These are phyloP conservation scores for Alternaria novae-zelandiae DNA, from an alignment of 2,329 filamentous ascomycete genomes.

Conservation along the genomic window DNA sequence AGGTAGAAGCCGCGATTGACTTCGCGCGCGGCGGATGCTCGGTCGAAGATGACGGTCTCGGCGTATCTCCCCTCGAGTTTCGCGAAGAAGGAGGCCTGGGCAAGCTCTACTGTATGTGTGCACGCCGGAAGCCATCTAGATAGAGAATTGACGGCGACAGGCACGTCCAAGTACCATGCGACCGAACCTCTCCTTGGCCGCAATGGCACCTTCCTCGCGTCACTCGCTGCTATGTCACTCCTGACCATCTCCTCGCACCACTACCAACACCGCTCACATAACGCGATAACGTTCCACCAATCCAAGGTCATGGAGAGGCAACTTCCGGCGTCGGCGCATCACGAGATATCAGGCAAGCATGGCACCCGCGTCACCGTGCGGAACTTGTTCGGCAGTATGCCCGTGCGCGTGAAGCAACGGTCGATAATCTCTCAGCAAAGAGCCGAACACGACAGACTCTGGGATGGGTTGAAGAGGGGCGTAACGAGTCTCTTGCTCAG, in stretches of 20 bases:
- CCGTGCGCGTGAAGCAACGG: constrained; percentile 85
- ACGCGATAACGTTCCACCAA: constrained; percentile 73
- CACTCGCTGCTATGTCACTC: constrained; percentile 76
- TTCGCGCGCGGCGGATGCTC: constrained; percentile 76
- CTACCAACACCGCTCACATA: constrained; percentile 63
- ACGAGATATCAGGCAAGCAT: constrained; percentile 63
- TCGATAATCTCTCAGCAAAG: constrained; percentile 59
- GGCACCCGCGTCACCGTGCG: constrained; percentile 79
- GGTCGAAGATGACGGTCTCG: constrained; percentile 83
- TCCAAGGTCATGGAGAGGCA: constrained; percentile 70
- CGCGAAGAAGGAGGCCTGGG: constrained; percentile 71
- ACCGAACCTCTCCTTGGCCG: constrained; percentile 64
- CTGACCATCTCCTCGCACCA: constrained; percentile 78
- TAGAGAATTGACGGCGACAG: constrained; percentile 54
- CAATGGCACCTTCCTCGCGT: constrained; percentile 77
- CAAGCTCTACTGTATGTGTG: constrained; percentile 70
- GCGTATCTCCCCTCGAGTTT: constrained; percentile 79
- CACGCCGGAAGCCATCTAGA: neutral
- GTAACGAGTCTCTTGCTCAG: constrained; percentile 72
- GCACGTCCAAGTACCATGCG: constrained; percentile 73
- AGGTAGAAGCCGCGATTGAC: constrained; percentile 74
- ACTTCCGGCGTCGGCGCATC: constrained; percentile 64
- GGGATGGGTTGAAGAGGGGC: constrained; percentile 66
- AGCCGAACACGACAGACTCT: constrained; percentile 65
- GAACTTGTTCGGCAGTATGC: constrained; percentile 88